Conservation (phyloP, 441 rosid genomes). For the Erysimum cheiri region DNA sequence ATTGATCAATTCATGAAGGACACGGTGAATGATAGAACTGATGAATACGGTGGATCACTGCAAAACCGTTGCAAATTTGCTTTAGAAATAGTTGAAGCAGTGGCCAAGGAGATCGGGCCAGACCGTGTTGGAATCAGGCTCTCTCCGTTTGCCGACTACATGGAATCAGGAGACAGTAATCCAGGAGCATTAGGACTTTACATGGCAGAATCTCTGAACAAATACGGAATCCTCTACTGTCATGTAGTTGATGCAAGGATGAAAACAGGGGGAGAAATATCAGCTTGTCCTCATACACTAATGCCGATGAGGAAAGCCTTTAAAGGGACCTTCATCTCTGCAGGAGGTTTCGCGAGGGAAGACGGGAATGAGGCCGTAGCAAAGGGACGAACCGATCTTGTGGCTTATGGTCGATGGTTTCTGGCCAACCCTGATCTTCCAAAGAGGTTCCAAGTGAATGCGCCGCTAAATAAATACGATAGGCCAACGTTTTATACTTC, state of each 20-base stretch:
- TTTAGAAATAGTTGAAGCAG: slow-evolving; percentile 50
- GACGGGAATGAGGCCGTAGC: slow-evolving; percentile 49
- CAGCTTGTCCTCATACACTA: slow-evolving; percentile 39
- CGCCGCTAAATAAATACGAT: slow-evolving; percentile 47
- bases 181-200: slow-evolving; percentile 53
- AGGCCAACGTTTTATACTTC: slow-evolving; percentile 47
- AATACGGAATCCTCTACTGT: slow-evolving; percentile 55
- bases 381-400: slow-evolving; percentile 47
- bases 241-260: slow-evolving; percentile 61
- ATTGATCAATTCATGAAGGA: slow-evolving; percentile 55
- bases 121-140: slow-evolving; percentile 54
- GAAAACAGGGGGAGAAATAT: slow-evolving; percentile 34
- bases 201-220: slow-evolving; percentile 56
- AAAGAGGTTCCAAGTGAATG: slow-evolving; percentile 51
- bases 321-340: slow-evolving; percentile 51
- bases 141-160: slow-evolving; percentile 55
- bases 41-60: slow-evolving; percentile 51
- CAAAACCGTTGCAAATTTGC: slow-evolving; percentile 56
- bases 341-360: slow-evolving; percentile 46
- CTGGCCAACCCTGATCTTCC: slow-evolving; percentile 59
- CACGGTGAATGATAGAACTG: slow-evolving; percentile 51
- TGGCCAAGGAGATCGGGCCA: slow-evolving; percentile 53
- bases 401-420: slow-evolving; percentile 51
- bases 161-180: slow-evolving; percentile 49
- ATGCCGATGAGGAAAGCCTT: slow-evolving; percentile 58